phyloP scores from a whole-genome alignment of 768 basidiomycete genomes.

The Podaxis mareebaensis region DNA sequence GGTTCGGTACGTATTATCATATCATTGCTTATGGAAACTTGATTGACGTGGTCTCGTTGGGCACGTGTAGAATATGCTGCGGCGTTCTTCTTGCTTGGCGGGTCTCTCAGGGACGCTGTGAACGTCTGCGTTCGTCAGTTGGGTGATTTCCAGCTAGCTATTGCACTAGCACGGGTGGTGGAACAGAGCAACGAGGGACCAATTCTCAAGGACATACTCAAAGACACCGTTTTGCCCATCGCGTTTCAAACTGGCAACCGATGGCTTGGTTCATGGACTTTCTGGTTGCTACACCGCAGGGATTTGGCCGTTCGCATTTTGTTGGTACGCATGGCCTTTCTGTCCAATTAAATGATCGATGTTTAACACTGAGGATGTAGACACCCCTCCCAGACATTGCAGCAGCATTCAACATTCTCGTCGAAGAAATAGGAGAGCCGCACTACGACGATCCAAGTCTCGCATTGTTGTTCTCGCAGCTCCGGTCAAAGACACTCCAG shows the following conservation, averaged over 20 bases:
- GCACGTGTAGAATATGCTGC: conserved; percentile 84
- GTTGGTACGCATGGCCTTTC: conserved; percentile 53
- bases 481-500: conserved; percentile 89
- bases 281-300: conserved; percentile 87
- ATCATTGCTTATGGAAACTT: neutral
- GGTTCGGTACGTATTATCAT: conserved; percentile 67
- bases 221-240: conserved; percentile 73
- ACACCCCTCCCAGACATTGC: conserved; percentile 79
- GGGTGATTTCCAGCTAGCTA: conserved; percentile 86
- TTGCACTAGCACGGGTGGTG: conserved; percentile 81
- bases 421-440: conserved; percentile 74
- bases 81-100: conserved; percentile 94
- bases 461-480: conserved; percentile 84
- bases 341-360: neutral
- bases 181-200: conserved; percentile 85
- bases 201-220: conserved; percentile 68
- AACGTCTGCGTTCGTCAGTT: conserved; percentile 88
- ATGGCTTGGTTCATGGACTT: conserved; percentile 95
- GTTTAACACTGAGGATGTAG: conserved; percentile 33
- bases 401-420: conserved; percentile 49
- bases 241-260: conserved; percentile 89
- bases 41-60: neutral
- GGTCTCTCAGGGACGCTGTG: conserved; percentile 86
- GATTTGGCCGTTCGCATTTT: conserved; percentile 91
- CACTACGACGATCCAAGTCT: conserved; percentile 95